Conservation (phyloP, 1,284 basidiomycete species). For the Ceratobasidium papillatum region DNA sequence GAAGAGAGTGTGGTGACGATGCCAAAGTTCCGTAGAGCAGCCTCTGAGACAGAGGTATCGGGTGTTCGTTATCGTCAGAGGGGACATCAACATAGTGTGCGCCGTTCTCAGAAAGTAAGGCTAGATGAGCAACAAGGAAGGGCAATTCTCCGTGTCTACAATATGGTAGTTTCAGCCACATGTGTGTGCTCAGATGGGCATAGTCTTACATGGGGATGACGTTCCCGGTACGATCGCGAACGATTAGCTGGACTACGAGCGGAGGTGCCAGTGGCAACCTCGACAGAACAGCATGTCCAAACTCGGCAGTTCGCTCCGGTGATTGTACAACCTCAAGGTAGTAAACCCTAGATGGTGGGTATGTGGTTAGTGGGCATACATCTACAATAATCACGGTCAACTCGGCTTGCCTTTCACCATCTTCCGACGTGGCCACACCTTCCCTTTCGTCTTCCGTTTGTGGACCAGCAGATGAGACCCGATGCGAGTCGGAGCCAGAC, state of each 20-base stretch:
- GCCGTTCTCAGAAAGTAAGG: constrained; percentile 72
- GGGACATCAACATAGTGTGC: constrained; percentile 45
- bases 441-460: constrained; percentile 34
- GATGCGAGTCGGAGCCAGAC: constrained; percentile 30
- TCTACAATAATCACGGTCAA: neutral
- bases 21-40: constrained; percentile 86
- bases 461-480: constrained; percentile 12
- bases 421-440: constrained; percentile 34
- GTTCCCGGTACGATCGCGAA: constrained; percentile 73
- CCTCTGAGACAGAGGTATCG: constrained; percentile 57
- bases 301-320: constrained; percentile 79
- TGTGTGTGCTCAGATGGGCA: constrained; percentile 2
- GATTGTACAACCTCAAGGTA: constrained; percentile 82
- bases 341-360: constrained; percentile 57
- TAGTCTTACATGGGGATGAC: constrained; percentile 70
- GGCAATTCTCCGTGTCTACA: constrained; percentile 76
- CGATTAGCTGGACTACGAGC: constrained; percentile 77
- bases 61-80: constrained; percentile 35
- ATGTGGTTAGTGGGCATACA: neutral
- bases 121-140: constrained; percentile 82
- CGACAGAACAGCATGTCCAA: constrained; percentile 75
- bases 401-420: constrained; percentile 33
- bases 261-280: constrained; percentile 84
- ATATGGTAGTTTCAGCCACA: constrained; percentile 12
- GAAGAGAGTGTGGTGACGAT: constrained; percentile 77